Conservation (phyloP, 768 basidiomycete species). For the Mycena albidolilacea region DNA sequence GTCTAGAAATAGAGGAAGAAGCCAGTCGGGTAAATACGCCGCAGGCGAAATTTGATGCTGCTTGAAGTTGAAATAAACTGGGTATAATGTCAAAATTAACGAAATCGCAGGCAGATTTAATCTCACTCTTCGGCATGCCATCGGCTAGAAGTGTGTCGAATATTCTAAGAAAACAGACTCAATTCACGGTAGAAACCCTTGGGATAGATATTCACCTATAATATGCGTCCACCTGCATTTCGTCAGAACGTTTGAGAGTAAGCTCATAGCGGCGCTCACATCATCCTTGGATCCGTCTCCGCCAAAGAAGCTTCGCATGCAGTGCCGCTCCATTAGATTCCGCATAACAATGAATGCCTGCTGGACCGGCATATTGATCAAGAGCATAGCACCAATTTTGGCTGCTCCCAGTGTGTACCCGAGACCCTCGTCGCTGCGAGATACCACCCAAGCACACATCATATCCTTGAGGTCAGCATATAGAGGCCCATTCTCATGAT, state of each 20-base stretch:
- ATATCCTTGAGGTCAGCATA: constrained; percentile 88
- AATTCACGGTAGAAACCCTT: not conserved
- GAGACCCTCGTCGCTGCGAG: constrained; percentile 86
- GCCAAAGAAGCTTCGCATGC: constrained; percentile 88
- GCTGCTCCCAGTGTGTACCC: constrained; percentile 80
- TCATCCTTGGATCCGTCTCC: constrained; percentile 80
- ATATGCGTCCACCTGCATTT: constrained; percentile 56
- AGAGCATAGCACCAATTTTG: constrained; percentile 87
- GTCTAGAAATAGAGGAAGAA: constrained; percentile 84
- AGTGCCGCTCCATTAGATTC: constrained; percentile 89
- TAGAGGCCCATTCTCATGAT: constrained; percentile 81
- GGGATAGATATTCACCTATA: constrained; percentile 71
- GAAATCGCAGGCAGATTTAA: not conserved
- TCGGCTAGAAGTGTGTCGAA: constrained; percentile 94
- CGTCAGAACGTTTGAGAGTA: constrained; percentile 6
- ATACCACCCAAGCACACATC: constrained; percentile 90
- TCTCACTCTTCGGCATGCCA: constrained; percentile 92
- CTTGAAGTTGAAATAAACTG: constrained; percentile 96
- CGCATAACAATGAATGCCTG: constrained; percentile 88
- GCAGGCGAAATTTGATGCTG: constrained; percentile 92
- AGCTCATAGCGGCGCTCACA: constrained; percentile 54
- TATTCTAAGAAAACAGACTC: constrained; percentile 64
- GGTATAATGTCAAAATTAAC: constrained; percentile 14
- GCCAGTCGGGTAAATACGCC: constrained; percentile 88
- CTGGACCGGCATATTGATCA: constrained; percentile 84